phyloP scores from a whole-genome alignment of 2,329 filamentous ascomycete species.

The Exophiala spinifera region DNA sequence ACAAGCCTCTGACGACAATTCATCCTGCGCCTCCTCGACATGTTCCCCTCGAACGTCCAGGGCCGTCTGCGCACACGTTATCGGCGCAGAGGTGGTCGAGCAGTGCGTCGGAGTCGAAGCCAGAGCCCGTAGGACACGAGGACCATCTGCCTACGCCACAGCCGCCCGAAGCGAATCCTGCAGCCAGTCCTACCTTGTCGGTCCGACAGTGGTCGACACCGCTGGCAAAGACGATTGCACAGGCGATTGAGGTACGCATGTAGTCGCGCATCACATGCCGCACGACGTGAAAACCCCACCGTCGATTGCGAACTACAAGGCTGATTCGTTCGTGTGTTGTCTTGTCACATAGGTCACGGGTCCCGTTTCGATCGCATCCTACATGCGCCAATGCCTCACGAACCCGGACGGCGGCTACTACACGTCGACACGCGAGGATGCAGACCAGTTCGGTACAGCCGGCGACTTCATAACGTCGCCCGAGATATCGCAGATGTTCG shows the following conservation, averaged over 20 bases:
- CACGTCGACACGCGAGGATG: conserved; percentile 63
- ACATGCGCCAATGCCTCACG: conserved; percentile 98
- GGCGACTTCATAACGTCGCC: conserved; percentile 97
- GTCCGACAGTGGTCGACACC: conserved; percentile 83
- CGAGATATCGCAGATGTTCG: conserved; percentile 96
- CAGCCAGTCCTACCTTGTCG: conserved; percentile 21
- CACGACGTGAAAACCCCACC: no score
- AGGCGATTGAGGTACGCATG: conserved; percentile 72
- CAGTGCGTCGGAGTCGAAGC: not conserved
- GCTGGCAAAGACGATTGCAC: conserved; percentile 78
- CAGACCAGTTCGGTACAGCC: conserved; percentile 83
- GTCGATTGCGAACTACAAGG: not conserved
- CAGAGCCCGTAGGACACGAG: not conserved
- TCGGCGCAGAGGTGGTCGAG: conserved; percentile 1
- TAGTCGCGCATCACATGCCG: not conserved
- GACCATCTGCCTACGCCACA: not conserved
- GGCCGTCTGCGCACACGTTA: not conserved
- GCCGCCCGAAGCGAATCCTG: conserved; percentile 2
- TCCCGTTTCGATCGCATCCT: conserved; percentile 85
- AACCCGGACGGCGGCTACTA: conserved; percentile 91
- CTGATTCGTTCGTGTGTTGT: not conserved
- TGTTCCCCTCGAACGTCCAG: not conserved
- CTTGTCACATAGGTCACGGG: conserved; percentile 65
- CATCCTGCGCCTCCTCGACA: not conserved
- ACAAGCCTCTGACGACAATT: not conserved